Evolutionary conservation across 2,329 filamentous ascomycete genomes (phyloP), one percentile per base, ranked within the genome.

Genomic region (Aspergillus costaricaensis): DNA sequence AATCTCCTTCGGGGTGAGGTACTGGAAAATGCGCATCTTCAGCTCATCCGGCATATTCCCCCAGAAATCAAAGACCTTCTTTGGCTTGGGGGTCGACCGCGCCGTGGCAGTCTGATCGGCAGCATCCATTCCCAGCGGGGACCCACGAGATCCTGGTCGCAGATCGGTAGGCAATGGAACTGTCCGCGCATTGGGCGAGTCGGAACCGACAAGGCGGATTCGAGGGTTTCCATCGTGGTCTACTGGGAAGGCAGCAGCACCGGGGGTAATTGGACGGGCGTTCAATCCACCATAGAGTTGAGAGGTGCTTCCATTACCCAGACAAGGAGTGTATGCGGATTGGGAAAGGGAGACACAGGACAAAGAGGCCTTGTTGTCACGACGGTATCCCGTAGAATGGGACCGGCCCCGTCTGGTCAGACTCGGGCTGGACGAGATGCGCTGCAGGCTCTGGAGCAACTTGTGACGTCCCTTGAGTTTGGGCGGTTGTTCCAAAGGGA

Each of bases 401-500:
- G 86, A 80, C 61, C 89, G 85, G 58, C 86, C 84, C 57, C 87
- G 76, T 60, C 85, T 85, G 43, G 84, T 81, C 54, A 96, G 79
- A 15, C 90, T 91, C 1, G 90, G 88, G 6, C 89, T 91, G 0
- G 92, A 96, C 10, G 91, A 88, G 70, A 96, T 94, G 60, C 91
- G 88, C 63, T 94, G 89, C 52, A 96, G 83, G 32, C 88, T 86
- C 64, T 88, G 87, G 17, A 96, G 80, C 36, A 96, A 77, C 61
- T 88, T 86, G 68, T 88, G 86, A 50, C 90, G 86, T 56, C 86
- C 85, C 73, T 88, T 92, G 59, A 85, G 80, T 76, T 89, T 91
- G 25, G 80, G 81, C 3, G 76, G 77, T 41, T 74, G 76, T 30
- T 78, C 78, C 53, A 75, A 61, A 4, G 77, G 73, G 14, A 77